These are phyloP conservation scores for Aspergillus sparsus DNA, from an alignment of 495 filamentous ascomycete genomes.

Conservation along the genomic window DNA sequence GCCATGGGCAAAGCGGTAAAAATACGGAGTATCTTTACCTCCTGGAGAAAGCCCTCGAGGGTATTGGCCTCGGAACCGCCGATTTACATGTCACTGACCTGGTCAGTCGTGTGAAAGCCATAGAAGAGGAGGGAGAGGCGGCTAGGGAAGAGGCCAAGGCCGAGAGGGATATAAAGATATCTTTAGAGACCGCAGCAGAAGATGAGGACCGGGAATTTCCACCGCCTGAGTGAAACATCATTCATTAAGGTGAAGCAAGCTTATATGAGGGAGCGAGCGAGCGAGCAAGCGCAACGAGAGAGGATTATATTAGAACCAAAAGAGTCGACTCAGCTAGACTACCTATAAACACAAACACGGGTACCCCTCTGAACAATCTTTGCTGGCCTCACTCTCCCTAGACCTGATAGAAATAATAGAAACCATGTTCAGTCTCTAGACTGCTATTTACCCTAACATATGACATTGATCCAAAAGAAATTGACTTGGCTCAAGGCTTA, in stretches of 20 bases:
- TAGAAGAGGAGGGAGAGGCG: conserved; percentile 35
- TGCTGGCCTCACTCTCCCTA: too few relatives aligned
- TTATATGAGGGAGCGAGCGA: too few relatives aligned
- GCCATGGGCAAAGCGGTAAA: conserved; percentile 80
- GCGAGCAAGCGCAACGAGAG: too few relatives aligned
- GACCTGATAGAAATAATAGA: too few relatives aligned
- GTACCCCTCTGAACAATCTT: too few relatives aligned
- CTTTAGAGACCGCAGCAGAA: conserved; percentile 31
- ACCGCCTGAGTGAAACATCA: conserved; percentile 10
- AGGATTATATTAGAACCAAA: too few relatives aligned
- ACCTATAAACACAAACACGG: too few relatives aligned
- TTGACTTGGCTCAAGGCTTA: background rate
- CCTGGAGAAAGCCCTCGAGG: conserved; percentile 74
- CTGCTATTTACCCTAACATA: too few relatives aligned
- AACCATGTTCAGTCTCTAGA: too few relatives aligned
- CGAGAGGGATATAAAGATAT: conserved; percentile 37
- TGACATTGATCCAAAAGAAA: too few relatives aligned
- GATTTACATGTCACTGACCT: conserved; percentile 77
- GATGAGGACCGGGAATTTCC: conserved; percentile 26
- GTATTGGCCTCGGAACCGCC: conserved; percentile 72
- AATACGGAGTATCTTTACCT: conserved; percentile 89
- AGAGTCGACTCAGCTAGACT: too few relatives aligned
- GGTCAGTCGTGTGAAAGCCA: conserved; percentile 45
- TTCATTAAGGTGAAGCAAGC: background rate
- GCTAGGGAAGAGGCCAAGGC: conserved; percentile 40